Evolutionary conservation across 805 yeast species (phyloP).

Genomic region (Ogataea pilisensis): DNA sequence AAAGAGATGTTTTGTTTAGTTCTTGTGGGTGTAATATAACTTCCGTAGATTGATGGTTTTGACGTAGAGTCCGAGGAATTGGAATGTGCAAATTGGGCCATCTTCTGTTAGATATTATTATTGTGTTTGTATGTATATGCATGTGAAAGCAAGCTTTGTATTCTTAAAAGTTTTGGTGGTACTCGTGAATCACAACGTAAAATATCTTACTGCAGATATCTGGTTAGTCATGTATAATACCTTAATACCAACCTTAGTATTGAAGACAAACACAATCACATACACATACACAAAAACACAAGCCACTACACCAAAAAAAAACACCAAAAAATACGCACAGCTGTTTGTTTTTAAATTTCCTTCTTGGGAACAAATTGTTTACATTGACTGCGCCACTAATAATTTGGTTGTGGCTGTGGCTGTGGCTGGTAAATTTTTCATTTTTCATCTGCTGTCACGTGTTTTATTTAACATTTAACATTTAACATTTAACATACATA

Average conservation of each 20-base stretch:
- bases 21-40: constrained; percentile 12
- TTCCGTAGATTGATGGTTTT: constrained; percentile 11
- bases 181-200: no score
- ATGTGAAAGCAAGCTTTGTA: no score
- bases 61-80: constrained; percentile 6
- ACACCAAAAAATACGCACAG: background rate
- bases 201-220: no score
- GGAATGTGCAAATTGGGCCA: constrained; percentile 18
- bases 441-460: no score
- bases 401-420: background rate
- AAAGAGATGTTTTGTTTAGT: background rate
- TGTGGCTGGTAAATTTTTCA: background rate
- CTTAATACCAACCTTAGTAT: no score
- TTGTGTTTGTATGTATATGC: no score
- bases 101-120: no score
- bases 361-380: constrained; percentile 3
- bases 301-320: background rate
- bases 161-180: no score
- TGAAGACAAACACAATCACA: no score
- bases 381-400: background rate
- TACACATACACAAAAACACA: no score
- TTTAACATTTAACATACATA: no score
- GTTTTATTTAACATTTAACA: background rate
- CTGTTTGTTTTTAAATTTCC: constrained; percentile 1
- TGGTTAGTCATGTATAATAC: no score